These are phyloP conservation scores for Ganoderma leucocontextum DNA, from an alignment of 1,284 basidiomycete genomes.

Conservation along the genomic window DNA sequence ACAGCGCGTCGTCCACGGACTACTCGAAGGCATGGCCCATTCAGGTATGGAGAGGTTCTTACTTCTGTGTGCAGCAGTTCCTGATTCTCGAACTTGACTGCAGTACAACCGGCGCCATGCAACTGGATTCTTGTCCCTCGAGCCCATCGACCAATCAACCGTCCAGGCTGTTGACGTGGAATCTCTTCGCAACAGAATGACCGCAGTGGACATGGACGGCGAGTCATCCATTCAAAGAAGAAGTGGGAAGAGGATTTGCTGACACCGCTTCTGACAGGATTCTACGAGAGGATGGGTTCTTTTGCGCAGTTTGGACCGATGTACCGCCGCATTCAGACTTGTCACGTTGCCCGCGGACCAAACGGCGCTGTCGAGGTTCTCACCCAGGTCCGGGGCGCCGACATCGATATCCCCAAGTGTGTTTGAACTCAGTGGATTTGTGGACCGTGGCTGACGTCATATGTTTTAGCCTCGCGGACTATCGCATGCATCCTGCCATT, in stretches of 20 bases:
- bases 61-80: neutral
- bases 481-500: constrained; percentile 48
- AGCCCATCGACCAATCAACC: constrained; percentile 13
- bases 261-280: neutral
- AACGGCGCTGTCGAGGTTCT: constrained; percentile 24
- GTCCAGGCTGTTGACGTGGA: constrained; percentile 24
- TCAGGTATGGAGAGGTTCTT: neutral
- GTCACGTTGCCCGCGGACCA: constrained; percentile 8
- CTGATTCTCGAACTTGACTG: neutral
- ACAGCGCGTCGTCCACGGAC: constrained; percentile 14
- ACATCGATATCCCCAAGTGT: constrained; percentile 28
- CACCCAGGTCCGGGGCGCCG: constrained; percentile 12
- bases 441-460: neutral
- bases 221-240: neutral
- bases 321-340: constrained; percentile 20
- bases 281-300: constrained; percentile 13
- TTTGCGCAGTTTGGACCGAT: constrained; percentile 28
- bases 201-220: constrained; percentile 21
- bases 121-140: constrained; percentile 43
- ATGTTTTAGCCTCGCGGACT: constrained; percentile 14
- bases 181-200: constrained; percentile 31
- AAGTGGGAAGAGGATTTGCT: neutral
- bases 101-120: constrained; percentile 42
- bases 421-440: neutral
- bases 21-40: constrained; percentile 18